Base-by-base conservation (phyloP, 2,329 filamentous ascomycete species). In the Pestalotiopsis sp. region DNA sequence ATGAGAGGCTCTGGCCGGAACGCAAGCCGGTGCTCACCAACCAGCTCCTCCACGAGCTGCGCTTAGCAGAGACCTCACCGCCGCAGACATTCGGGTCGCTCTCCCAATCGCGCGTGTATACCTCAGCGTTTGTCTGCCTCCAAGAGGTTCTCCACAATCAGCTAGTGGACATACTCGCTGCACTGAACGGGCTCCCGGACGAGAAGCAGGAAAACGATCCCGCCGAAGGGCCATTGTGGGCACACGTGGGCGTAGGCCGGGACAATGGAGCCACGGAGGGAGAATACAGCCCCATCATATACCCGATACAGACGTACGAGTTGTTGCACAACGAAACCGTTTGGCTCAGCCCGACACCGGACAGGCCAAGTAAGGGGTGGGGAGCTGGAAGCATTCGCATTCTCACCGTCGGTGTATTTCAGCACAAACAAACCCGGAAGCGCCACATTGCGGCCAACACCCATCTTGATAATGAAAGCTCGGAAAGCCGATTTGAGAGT, bases 251-350 rank as follows among this genome's bases (percentile, higher is more conserved):
- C 36, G 85, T 89, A 1, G 92, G 91, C 9, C 87, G 92, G 31
- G 87, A 92, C 68, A 86, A 91, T 75, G 92, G 92, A 49, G 81
- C 85, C 25, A 76, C 85, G 63, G 84, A 84, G 4, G 94, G 93
- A 69, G 94, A 97, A 81, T 95, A 93, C 81, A 92, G 90, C 14
- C 93, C 94, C n/a, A 89, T 97, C 70, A 86, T 97, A 73, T 97
- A 93, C 81, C 89, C 87, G 49, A 82, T 84, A 1, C 80, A 82
- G 2, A 78, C 85, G 13, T 94, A 92, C 89, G 77, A 82, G 17
- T 83, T 92, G 60, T 78, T 86, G 45, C 81, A 84, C 20, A 90
- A 82, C 79, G 83, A 90, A 73, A 93, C 91, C 1, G 85, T 90
- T 65, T 97, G 94, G 94, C 83, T 97, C 14, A 94, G 90, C 57